Conservation (phyloP, 495 filamentous ascomycete genomes). For the Apodospora peruviana region DNA sequence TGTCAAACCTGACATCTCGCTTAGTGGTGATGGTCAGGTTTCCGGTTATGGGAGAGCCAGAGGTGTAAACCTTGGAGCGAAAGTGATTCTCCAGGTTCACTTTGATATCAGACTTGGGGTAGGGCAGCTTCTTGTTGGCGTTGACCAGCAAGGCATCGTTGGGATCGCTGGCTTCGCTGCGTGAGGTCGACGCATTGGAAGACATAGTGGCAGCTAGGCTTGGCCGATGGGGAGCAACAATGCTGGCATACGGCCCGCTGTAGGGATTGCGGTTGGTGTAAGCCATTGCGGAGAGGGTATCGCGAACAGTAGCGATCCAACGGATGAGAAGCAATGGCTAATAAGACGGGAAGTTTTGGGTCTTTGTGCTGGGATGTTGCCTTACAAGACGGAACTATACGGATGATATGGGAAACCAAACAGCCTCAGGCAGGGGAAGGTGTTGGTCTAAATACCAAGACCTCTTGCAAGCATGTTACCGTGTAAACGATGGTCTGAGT, state of each 20-base stretch:
- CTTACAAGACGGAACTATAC: too few species aligned
- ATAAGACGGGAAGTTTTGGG: too few species aligned
- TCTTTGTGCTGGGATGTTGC: too few species aligned
- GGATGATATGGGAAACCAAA: too few species aligned
- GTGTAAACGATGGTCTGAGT: not conserved
- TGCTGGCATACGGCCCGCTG: not conserved
- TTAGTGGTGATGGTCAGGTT: slow-evolving; percentile 51
- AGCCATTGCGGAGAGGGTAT: not conserved
- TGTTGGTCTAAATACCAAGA: too few species aligned
- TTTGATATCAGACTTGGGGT: slow-evolving; percentile 30
- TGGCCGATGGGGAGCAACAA: not conserved
- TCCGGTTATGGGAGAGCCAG: slow-evolving; percentile 40
- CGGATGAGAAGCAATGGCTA: too few species aligned
- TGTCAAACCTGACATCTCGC: slow-evolving; percentile 68
- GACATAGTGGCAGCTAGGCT: not conserved
- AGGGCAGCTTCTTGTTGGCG: slow-evolving; percentile 7
- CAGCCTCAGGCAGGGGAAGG: too few species aligned
- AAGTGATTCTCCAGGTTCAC: slow-evolving; percentile 44
- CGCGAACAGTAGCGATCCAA: too few species aligned
- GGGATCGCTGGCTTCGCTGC: slow-evolving; percentile 9
- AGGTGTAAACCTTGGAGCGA: slow-evolving; percentile 44
- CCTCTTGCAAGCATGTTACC: not conserved
- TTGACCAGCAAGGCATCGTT: not conserved
- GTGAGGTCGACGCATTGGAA: slow-evolving; percentile 4
- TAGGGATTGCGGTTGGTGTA: not conserved